These are phyloP conservation scores for Melampsora larici-populina DNA, from an alignment of 1,284 basidiomycete species.

Conservation along the genomic window DNA sequence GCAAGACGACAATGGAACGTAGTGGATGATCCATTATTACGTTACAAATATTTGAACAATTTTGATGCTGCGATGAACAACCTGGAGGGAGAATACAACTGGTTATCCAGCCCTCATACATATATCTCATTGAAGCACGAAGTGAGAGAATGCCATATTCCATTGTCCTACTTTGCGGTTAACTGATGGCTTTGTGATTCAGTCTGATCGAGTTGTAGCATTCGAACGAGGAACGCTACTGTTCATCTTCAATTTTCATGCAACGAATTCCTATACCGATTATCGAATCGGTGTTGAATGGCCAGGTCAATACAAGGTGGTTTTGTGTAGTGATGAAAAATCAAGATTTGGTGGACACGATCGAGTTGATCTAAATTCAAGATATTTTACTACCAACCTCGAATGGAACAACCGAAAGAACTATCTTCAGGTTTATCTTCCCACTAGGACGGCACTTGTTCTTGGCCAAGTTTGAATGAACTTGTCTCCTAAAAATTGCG, in stretches of 20 bases:
- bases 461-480: neutral
- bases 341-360: slow-evolving; percentile 82
- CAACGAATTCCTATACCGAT: slow-evolving; percentile 79
- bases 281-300: slow-evolving; percentile 86
- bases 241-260: slow-evolving; percentile 97
- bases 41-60: slow-evolving; percentile 87
- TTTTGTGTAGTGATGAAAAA: slow-evolving; percentile 75
- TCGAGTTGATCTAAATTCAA: slow-evolving; percentile 66
- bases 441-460: slow-evolving; percentile 33
- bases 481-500: neutral
- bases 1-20: slow-evolving; percentile 89
- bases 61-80: slow-evolving; percentile 94
- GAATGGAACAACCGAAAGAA: slow-evolving; percentile 90
- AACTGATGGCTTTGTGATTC: neutral
- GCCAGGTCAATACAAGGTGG: slow-evolving; percentile 78
- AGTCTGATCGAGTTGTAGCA: slow-evolving; percentile 79
- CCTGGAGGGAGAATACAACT: slow-evolving; percentile 71
- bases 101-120: slow-evolving; percentile 81
- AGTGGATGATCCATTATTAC: slow-evolving; percentile 75
- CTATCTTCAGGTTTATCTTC: slow-evolving; percentile 63
- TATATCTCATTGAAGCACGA: slow-evolving; percentile 92
- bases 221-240: slow-evolving; percentile 87
- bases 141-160: slow-evolving; percentile 46
- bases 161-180: neutral
- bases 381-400: slow-evolving; percentile 76